Percentiles rank a stretch among this genome's conserved stretches.
Conservation (phyloP, 1,284 basidiomycete species). For the Neonothopanus nambi region DNA sequence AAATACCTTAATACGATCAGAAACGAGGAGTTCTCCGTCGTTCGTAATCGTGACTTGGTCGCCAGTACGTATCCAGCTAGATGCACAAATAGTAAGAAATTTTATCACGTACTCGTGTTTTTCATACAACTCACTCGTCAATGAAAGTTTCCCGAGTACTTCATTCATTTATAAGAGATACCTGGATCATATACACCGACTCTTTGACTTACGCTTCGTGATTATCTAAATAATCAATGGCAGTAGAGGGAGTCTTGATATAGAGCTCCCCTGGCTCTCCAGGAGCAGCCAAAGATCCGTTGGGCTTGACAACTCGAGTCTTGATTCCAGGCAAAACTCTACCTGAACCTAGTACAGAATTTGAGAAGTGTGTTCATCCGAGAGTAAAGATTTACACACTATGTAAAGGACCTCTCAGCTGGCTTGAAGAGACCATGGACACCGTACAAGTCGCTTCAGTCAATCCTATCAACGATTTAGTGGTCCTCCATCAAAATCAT, state of each 20-base stretch:
- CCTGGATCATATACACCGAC: too few relatives aligned
- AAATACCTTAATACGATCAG: slow-evolving; percentile 68
- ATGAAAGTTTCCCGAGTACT: too few relatives aligned
- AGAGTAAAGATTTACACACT: not conserved
- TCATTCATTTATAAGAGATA: too few relatives aligned
- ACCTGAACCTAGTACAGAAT: slow-evolving; percentile 54
- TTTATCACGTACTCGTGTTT: too few relatives aligned
- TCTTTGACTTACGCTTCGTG: slow-evolving; percentile 57
- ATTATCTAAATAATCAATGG: slow-evolving; percentile 56
- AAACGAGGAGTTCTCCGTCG: slow-evolving; percentile 56
- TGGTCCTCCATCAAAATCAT: too few relatives aligned
- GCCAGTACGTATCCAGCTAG: slow-evolving; percentile 61
- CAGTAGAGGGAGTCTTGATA: slow-evolving; percentile 58
- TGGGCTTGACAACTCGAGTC: slow-evolving; percentile 58
- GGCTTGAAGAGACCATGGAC: slow-evolving; percentile 31
- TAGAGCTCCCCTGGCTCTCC: slow-evolving; percentile 70
- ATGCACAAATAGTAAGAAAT: too few relatives aligned
- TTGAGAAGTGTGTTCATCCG: slow-evolving; percentile 39
- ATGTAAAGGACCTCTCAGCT: not conserved
- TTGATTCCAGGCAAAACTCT: slow-evolving; percentile 53
- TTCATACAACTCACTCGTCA: too few relatives aligned
- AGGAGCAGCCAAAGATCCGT: slow-evolving; percentile 58
- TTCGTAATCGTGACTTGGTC: slow-evolving; percentile 59
- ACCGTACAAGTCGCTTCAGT: slow-evolving; percentile 45
- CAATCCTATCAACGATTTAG: slow-evolving; percentile 30